phyloP scores from a whole-genome alignment of 108 stramenopile species.

The Stephanodiscus minutulus region DNA sequence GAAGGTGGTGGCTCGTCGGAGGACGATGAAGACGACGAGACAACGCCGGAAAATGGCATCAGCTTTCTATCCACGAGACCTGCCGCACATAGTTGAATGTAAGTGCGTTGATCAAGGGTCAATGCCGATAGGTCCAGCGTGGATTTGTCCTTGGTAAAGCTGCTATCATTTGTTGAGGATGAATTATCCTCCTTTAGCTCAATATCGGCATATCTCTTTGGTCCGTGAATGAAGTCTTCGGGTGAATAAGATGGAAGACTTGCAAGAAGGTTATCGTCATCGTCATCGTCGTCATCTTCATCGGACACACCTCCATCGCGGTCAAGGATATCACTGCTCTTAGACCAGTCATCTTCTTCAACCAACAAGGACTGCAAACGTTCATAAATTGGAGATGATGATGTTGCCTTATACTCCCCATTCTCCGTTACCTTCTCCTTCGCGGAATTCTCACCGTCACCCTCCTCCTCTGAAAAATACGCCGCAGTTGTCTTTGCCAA shows the following conservation, averaged over 20 bases:
- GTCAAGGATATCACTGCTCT: not conserved
- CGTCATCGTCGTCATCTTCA: conserved; percentile 23
- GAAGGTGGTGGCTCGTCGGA: conserved; percentile 10
- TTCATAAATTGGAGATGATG: conserved; percentile 52
- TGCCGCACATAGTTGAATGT: conserved; percentile 41
- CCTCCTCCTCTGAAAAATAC: not conserved
- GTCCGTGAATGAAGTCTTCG: conserved; percentile 30
- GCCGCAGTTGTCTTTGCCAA: not conserved
- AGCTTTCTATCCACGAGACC: conserved; percentile 27
- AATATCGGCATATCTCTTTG: not conserved
- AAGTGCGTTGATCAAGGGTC: conserved; percentile 48
- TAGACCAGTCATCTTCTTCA: conserved; percentile 39
- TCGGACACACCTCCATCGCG: conserved; percentile 35
- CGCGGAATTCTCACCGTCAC: not conserved
- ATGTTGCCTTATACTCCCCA: not conserved
- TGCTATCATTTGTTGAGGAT: not conserved
- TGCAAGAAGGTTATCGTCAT: conserved; percentile 21
- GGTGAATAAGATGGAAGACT: conserved; percentile 26
- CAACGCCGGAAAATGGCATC: not conserved
- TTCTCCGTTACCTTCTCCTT: not conserved
- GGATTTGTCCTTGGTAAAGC: not conserved
- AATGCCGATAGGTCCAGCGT: conserved; percentile 40
- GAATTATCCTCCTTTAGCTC: not conserved
- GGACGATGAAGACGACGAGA: not conserved
- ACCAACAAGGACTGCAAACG: conserved; percentile 69